Conservation (phyloP, 129 eudicot species). For the Tagetes patula region DNA sequence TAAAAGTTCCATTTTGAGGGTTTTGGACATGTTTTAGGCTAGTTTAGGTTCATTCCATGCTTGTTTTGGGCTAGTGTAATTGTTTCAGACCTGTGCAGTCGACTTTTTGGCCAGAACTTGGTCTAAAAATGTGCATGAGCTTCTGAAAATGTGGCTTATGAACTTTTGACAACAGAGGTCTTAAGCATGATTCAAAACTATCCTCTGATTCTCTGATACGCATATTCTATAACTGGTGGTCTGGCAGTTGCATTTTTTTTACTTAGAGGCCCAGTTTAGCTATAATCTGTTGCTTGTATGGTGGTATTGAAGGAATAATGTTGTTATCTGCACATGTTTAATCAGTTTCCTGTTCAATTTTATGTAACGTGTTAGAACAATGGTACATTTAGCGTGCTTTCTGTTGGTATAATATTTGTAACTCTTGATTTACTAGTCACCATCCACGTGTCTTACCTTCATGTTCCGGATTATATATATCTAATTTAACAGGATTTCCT, state of each 20-base stretch:
- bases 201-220: constrained; percentile 8
- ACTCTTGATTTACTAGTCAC: neutral
- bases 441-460: neutral
- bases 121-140: too few relatives aligned
- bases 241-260: neutral
- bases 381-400: constrained; percentile 19
- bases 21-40: too few relatives aligned
- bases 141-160: too few relatives aligned
- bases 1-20: too few relatives aligned
- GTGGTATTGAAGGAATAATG: neutral
- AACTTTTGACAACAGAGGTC: too few relatives aligned
- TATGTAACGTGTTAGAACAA: constrained; percentile 6
- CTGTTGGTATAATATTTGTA: neutral
- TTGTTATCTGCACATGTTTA: neutral
- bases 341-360: constrained; percentile 7
- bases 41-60: too few relatives aligned
- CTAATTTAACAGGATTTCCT: constrained; percentile 21
- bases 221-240: neutral
- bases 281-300: neutral
- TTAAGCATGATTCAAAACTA: constrained; percentile 3
- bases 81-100: too few relatives aligned
- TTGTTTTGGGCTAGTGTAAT: too few relatives aligned
- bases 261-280: constrained; percentile 2
- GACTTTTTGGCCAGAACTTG: too few relatives aligned
- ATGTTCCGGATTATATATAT: constrained; percentile 17